Base-by-base conservation (phyloP, 148 eudicot species). In the Cornus kousa region DNA sequence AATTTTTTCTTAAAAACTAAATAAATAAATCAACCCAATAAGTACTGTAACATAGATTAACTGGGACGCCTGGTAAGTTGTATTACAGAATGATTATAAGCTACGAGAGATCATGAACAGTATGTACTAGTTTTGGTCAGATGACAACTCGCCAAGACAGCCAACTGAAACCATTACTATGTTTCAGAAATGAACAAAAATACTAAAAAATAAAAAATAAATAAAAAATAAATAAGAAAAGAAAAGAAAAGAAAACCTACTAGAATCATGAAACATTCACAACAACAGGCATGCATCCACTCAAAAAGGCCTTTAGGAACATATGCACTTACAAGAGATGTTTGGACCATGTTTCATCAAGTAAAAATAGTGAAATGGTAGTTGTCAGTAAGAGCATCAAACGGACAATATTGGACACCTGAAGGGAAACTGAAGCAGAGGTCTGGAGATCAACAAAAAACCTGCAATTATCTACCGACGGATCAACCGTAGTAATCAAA, bases 401-500 rank as follows among this genome's bases (percentile, higher is more conserved):
- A 70, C 74, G 74, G 50, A 80, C 5, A 7, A 80, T 72, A 37
- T 72, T 74, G 14, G 81, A 83, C 53, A 62, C 70, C 7, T 24
- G 69, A 60, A 78, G 76, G 46, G 80, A 74, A 69, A 71, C 80
- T 13, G 86, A 85, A 75, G 67, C 40, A 40, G 95, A 90, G 35
- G 86, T 87, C 68, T 74, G 79, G 28, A 94, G 78, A 75, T 87
- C 89, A 67, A 94, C 90, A 57, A 79, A 68, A 81, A 92, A 94
- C 80, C 94, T 85, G 87, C 98, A 94, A 46, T 78, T 78, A 82
- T 81, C 88, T 43, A 90, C 80, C 10, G 97, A 92, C 11, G 98
- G 98, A 86, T 94, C 90, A 57, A 94, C 97, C 19, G 91, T 92
- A 8, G 98, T 92, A 75, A 94, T 88, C 87, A 94, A 83, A 70